These are phyloP conservation scores for Torulaspora franciscae DNA, from an alignment of 805 yeast genomes.

Conservation along the genomic window DNA sequence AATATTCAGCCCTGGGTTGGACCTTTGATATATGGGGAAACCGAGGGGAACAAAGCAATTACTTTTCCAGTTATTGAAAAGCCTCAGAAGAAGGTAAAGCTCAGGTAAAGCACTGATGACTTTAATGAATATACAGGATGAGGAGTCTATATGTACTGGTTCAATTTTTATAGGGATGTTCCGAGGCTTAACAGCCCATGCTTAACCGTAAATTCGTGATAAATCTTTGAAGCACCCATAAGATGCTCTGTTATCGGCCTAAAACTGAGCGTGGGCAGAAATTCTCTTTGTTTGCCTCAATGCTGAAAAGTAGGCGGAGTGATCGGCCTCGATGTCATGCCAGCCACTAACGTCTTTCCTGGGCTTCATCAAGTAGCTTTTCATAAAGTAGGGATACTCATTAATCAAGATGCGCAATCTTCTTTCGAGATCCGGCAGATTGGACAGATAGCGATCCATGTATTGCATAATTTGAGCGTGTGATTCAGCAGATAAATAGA, in stretches of 20 bases:
- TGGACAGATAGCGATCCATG: slow-evolving; percentile 28
- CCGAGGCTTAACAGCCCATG: background rate
- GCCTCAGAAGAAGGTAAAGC: slow-evolving; percentile 2
- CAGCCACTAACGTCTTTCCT: slow-evolving; percentile 22
- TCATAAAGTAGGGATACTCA: slow-evolving; percentile 35
- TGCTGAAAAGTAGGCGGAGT: slow-evolving; percentile 16
- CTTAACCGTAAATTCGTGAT: background rate
- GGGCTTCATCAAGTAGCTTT: slow-evolving; percentile 26
- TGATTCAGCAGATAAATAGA: slow-evolving; percentile 29
- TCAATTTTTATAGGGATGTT: background rate
- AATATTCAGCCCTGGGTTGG: slow-evolving; percentile 92
- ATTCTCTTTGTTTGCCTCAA: slow-evolving; percentile 19
- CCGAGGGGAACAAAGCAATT: slow-evolving; percentile 28
- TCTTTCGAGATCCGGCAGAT: slow-evolving; percentile 12
- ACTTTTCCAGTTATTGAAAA: slow-evolving; percentile 1
- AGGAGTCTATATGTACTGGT: background rate
- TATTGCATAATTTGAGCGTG: slow-evolving; percentile 13
- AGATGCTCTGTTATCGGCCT: background rate
- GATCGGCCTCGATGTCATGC: slow-evolving; percentile 22
- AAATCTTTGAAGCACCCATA: background rate
- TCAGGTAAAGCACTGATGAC: background rate
- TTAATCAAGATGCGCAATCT: slow-evolving; percentile 19
- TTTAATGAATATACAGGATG: slow-evolving; percentile 2
- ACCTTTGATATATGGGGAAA: slow-evolving; percentile 63
- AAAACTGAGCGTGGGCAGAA: slow-evolving; percentile 10